Evolutionary conservation across 1,284 basidiomycete genomes (phyloP).

Genomic region (Inonotus obliquus): DNA sequence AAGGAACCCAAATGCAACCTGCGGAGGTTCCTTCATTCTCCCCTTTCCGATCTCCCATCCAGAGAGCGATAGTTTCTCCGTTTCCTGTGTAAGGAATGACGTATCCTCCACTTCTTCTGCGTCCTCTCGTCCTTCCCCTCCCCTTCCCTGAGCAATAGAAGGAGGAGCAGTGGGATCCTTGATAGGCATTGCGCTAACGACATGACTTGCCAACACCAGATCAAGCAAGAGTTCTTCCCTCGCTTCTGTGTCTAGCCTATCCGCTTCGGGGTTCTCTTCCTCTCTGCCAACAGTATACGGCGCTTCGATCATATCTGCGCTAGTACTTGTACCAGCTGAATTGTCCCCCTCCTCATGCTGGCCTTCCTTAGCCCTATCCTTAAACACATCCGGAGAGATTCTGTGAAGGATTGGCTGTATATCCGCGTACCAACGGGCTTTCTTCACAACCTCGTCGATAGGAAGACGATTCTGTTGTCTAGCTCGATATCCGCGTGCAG

Average conservation of each 20-base stretch:
- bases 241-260: constrained; percentile 47
- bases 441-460: constrained; percentile 33
- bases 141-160: constrained; percentile 39
- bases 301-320: constrained; percentile 23
- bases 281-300: constrained; percentile 39
- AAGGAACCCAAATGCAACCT: constrained; percentile 13
- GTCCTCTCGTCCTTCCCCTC: constrained; percentile 21
- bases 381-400: constrained; percentile 36
- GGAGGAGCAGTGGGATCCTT: constrained; percentile 25
- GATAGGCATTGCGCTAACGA: constrained; percentile 46
- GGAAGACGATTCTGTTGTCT: constrained; percentile 44
- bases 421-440: constrained; percentile 49
- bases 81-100: constrained; percentile 6
- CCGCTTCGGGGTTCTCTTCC: constrained; percentile 35
- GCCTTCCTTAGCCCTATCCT: constrained; percentile 11
- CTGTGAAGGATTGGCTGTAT: constrained; percentile 40
- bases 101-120: constrained; percentile 2
- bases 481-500: constrained; percentile 46
- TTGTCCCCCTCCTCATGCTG: no score
- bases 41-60: not conserved
- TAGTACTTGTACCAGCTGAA: constrained; percentile 25
- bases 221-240: constrained; percentile 60
- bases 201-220: constrained; percentile 50
- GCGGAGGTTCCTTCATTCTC: constrained; percentile 13
- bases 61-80: constrained; percentile 7